Evolutionary conservation across 495 filamentous ascomycete species (phyloP).

Genomic region (Jackrogersella minutella): DNA sequence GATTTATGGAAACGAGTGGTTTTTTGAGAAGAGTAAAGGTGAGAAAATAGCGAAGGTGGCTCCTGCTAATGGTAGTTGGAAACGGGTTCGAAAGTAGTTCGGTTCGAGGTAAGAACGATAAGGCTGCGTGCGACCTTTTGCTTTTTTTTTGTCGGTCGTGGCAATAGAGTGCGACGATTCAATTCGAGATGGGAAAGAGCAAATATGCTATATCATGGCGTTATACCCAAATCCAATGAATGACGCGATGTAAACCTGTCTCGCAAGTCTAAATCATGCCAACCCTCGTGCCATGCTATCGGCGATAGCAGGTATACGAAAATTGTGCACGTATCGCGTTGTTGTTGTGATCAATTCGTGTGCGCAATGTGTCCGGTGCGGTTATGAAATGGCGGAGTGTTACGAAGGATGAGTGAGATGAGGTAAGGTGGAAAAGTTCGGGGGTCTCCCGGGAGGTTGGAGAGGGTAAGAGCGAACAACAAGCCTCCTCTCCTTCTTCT

Average conservation of each 20-base stretch:
- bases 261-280: background rate
- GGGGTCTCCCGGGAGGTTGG: slow-evolving; percentile 17
- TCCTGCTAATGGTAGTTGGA: background rate
- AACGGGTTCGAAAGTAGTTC: background rate
- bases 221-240: slow-evolving; percentile 23
- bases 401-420: slow-evolving; percentile 20
- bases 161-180: slow-evolving; percentile 1
- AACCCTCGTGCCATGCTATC: slow-evolving; percentile 3
- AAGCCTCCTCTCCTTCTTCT: slow-evolving; percentile 2
- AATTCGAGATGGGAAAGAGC: slow-evolving; percentile 13
- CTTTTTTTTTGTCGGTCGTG: too few relatives aligned
- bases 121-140: background rate
- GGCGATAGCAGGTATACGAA: slow-evolving; percentile 12
- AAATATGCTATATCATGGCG: slow-evolving; percentile 27
- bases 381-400: slow-evolving; percentile 24
- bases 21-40: background rate
- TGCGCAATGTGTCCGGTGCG: slow-evolving; percentile 20
- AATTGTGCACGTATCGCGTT: slow-evolving; percentile 7
- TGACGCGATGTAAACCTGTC: slow-evolving; percentile 14
- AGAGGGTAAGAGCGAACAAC: slow-evolving; percentile 23
- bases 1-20: background rate
- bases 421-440: slow-evolving; percentile 22
- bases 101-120: background rate
- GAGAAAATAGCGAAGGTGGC: slow-evolving; percentile 17
- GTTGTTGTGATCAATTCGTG: slow-evolving; percentile 30